A percentile compares a stretch with the other conserved stretches of the same genome.
Evolutionary conservation across 257 asterid species (phyloP).

Genomic region (Hygrophila difformis): DNA sequence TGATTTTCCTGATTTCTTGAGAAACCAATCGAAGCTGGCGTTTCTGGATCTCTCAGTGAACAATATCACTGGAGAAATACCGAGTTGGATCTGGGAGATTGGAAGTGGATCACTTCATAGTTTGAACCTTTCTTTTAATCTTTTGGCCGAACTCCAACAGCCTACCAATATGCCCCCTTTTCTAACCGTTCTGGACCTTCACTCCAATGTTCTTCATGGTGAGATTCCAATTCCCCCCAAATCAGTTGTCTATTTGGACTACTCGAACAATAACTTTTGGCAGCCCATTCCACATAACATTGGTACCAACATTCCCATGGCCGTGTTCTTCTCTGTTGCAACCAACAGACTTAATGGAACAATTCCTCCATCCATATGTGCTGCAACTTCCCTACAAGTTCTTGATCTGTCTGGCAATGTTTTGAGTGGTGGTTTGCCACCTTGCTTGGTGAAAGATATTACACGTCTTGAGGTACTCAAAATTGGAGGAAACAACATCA

Average conservation of each 20-base stretch:
- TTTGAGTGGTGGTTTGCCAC: slow-evolving; percentile 31
- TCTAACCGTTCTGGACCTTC: slow-evolving; percentile 26
- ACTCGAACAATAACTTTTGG: slow-evolving; percentile 29
- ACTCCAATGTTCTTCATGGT: slow-evolving; percentile 26
- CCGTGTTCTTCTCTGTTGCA: slow-evolving; percentile 31
- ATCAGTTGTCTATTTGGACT: slow-evolving; percentile 30
- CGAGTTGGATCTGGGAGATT: slow-evolving; percentile 53
- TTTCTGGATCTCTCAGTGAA: slow-evolving; percentile 45
- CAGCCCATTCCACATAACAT: slow-evolving; percentile 21
- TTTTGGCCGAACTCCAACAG: slow-evolving; percentile 22
- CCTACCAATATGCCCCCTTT: slow-evolving; percentile 12
- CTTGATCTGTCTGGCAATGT: slow-evolving; percentile 34
- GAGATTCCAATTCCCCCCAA: slow-evolving; percentile 26
- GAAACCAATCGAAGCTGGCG: slow-evolving; percentile 12
- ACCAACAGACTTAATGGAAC: slow-evolving; percentile 24
- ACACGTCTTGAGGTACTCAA: slow-evolving; percentile 25
- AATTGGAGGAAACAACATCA: slow-evolving; percentile 25
- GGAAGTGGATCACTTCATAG: not conserved
- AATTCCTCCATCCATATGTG: slow-evolving; percentile 34
- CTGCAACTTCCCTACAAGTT: slow-evolving; percentile 25
- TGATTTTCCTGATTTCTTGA: slow-evolving; percentile 25
- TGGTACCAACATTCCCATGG: not conserved
- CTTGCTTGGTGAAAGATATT: slow-evolving; percentile 19
- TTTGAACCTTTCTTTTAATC: slow-evolving; percentile 41
- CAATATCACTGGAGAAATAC: slow-evolving; percentile 32